Conservation (phyloP, 495 filamentous ascomycete genomes). For the Neurospora terricola region DNA sequence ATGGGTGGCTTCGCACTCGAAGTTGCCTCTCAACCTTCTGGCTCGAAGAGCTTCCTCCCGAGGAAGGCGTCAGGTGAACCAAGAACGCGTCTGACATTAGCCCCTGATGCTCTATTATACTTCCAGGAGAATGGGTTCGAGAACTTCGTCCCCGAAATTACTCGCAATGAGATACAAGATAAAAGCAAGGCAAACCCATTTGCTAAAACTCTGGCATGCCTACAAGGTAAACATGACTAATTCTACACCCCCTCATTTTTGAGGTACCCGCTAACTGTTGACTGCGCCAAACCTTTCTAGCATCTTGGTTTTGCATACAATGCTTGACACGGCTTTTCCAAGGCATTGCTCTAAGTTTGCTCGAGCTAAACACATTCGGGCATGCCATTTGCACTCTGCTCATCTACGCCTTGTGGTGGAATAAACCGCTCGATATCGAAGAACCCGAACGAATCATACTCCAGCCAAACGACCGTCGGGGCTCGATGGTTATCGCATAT, state of each 20-base stretch:
- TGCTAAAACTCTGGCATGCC: neutral
- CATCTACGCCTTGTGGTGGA: conserved; percentile 20
- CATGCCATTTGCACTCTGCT: conserved; percentile 27
- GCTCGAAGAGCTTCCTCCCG: neutral
- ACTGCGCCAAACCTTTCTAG: neutral
- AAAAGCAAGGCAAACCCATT: conserved; percentile 9
- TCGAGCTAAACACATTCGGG: conserved; percentile 29
- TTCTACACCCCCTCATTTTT: no score
- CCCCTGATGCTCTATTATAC: no score
- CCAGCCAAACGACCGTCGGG: no score
- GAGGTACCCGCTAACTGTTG: no score
- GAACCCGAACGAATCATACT: neutral
- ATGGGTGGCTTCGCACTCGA: conserved; percentile 7
- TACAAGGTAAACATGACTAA: no score
- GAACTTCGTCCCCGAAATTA: neutral
- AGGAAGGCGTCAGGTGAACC: no score
- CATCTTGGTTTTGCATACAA: conserved; percentile 25
- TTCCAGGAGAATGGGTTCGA: no score
- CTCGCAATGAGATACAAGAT: conserved; percentile 1
- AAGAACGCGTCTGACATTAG: no score
- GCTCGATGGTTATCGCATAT: no score
- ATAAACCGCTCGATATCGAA: conserved; percentile 4
- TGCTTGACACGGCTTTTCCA: conserved; percentile 9
- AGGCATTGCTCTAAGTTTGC: conserved; percentile 16
- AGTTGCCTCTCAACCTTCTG: no score